Percentiles rank a stretch among this genome's conserved stretches.
phyloP scores from a whole-genome alignment of 805 yeast genomes.

The Candida saitoana region DNA sequence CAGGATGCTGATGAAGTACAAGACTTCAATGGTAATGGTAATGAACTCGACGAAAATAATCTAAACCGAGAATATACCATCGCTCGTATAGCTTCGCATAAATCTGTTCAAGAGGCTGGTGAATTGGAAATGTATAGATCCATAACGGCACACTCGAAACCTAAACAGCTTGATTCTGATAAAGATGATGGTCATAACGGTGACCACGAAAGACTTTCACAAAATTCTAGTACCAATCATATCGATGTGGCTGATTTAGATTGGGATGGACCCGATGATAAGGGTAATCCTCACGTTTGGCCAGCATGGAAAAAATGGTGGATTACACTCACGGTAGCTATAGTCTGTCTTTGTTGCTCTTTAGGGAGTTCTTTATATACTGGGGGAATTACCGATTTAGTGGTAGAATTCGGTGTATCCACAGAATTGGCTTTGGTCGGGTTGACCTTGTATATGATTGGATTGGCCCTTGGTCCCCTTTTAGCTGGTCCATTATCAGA shows the following conservation, averaged over 20 bases:
- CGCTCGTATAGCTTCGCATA: conserved; percentile 16
- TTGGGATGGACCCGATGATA: conserved; percentile 64
- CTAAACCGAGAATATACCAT: conserved; percentile 15
- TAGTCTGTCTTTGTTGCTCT: conserved; percentile 63
- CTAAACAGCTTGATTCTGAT: too few relatives aligned
- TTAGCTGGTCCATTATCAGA: conserved; percentile 72
- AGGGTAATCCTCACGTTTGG: conserved; percentile 69
- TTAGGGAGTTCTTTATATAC: conserved; percentile 74
- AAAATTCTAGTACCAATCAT: conserved; percentile 3
- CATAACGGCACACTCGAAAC: conserved; percentile 4
- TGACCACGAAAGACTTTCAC: neutral
- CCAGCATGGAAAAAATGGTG: conserved; percentile 59
- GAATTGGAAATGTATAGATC: conserved; percentile 12
- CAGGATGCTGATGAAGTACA: neutral
- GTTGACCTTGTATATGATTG: conserved; percentile 63
- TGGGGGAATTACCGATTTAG: conserved; percentile 56
- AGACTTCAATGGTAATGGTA: neutral
- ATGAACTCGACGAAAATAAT: conserved; percentile 11
- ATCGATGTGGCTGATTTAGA: conserved; percentile 22
- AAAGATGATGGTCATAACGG: conserved; percentile 2
- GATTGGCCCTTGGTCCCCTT: conserved; percentile 69
- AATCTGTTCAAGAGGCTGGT: conserved; percentile 17
- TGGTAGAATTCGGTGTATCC: conserved; percentile 45
- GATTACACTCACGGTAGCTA: conserved; percentile 60
- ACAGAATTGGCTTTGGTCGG: conserved; percentile 65